Base-by-base conservation (phyloP, 192 early-diverging fungal species). In the Gaertneriomyces sp. region DNA sequence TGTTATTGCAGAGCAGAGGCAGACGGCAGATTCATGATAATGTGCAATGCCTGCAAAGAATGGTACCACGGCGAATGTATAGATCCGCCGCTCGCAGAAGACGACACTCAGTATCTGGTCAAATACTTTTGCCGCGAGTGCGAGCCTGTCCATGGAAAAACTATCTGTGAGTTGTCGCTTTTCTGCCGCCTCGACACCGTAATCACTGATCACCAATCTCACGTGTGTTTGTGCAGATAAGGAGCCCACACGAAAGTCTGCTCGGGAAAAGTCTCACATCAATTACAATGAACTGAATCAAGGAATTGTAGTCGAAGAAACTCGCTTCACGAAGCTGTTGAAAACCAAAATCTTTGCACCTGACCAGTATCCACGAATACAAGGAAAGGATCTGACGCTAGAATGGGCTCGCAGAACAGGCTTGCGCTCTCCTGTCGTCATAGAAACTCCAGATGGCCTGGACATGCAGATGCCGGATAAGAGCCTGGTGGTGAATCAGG, bases 221-320 rank as follows among this genome's bases (percentile, higher is more conserved):
- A 14, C 16, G 52, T 72, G 12, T 1, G 53, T 11, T 54, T 68
- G 7, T 14, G 12, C 53, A 69, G 67, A 55, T 49, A 63, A 58
- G 43, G 69, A 70, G 45, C 69, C 69, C 51, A 70, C 60, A 43
- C 51, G 69, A 19, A 70, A 63, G 54, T 70, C 73, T 43, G 64
- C 55, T 55, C 56, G 79, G 61, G 64, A 75, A 38, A 25, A n/a
- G 64, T 60, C 64, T 53, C 64, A 80, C 14, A 78, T 95, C 44
- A 89, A 95, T 72, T 95, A 95, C 77, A 91, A 85, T 42, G 88
- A 90, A 64, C 74, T 93, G 46, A 87, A 91, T 55, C 86, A 93
- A 46, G 91, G 88, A 1, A 76, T 55, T 5, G 57, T 66, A 19
- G 90, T 88, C 7, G 89, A 93, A 59, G 86, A 91, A 64, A 82